A percentile compares a stretch with the other conserved stretches of the same genome.
phyloP scores from a whole-genome alignment of 257 asterid genomes.

The Solanum pimpinellifolium region DNA sequence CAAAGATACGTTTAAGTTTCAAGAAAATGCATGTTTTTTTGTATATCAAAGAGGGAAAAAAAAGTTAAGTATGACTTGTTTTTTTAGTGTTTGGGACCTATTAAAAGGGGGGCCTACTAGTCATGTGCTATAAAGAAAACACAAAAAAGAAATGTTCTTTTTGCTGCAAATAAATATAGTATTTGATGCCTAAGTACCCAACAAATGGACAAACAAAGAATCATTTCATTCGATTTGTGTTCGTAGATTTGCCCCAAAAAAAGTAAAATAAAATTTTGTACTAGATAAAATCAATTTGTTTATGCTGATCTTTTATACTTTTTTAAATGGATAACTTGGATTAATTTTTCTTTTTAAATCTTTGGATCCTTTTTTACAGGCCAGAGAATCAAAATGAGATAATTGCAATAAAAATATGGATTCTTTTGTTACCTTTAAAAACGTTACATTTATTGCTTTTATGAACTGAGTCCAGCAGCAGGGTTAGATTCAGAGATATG shows the following conservation, averaged over 20 bases:
- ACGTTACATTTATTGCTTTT: conserved; percentile 4
- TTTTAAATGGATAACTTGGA: background rate
- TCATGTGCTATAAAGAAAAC: background rate
- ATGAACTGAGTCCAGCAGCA: conserved; percentile 15
- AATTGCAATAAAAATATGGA: background rate
- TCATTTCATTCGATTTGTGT: background rate
- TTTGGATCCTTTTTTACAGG: background rate
- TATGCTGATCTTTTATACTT: background rate
- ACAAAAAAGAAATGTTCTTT: background rate
- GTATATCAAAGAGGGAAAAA: background rate
- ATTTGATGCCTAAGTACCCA: conserved; percentile 5
- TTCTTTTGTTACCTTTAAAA: conserved; percentile 3
- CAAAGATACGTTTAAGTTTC: conserved; percentile 41
- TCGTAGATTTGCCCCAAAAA: background rate
- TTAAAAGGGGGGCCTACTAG: conserved; percentile 3
- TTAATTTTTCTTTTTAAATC: background rate
- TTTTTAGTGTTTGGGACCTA: conserved; percentile 29
- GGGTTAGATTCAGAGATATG: conserved; percentile 29
- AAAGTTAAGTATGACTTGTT: background rate
- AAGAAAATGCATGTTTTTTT: conserved; percentile 6
- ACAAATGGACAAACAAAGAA: background rate
- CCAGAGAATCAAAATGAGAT: conserved; percentile 4
- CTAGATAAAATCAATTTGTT: background rate
- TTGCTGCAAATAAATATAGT: background rate
- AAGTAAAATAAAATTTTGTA: background rate